These are phyloP conservation scores for Scorias spongiosa DNA, from an alignment of 2,329 filamentous ascomycete genomes.

Conservation along the genomic window DNA sequence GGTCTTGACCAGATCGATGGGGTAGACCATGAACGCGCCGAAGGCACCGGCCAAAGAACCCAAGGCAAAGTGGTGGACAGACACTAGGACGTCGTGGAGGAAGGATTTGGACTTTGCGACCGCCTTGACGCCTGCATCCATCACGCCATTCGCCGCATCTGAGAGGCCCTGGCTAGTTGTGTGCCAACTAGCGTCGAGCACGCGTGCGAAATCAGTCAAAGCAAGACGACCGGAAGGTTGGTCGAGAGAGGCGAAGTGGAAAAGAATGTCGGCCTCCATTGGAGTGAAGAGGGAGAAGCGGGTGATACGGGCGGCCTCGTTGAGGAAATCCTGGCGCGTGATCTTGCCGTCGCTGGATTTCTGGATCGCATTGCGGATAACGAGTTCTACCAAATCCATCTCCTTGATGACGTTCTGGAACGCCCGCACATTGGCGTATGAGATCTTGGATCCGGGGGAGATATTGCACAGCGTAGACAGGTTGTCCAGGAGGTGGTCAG, in stretches of 20 bases:
- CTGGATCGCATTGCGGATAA: conserved; percentile 70
- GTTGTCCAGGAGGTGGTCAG: conserved; percentile 84
- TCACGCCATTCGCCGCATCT: conserved; percentile 35
- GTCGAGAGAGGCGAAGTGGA: conserved; percentile 92
- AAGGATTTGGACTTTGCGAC: conserved; percentile 42
- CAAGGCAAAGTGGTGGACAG: conserved; percentile 76
- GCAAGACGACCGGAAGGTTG: conserved; percentile 74
- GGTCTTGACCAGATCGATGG: conserved; percentile 96
- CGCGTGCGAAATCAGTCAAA: conserved; percentile 77
- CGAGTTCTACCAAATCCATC: conserved; percentile 93
- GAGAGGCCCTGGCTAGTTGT: conserved; percentile 31
- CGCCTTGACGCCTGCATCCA: conserved; percentile 34
- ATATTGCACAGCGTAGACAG: conserved; percentile 91
- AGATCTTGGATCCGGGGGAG: conserved; percentile 78
- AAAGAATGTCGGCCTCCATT: conserved; percentile 96
- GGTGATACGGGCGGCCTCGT: conserved; percentile 80
- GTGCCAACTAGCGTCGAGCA: conserved; percentile 86
- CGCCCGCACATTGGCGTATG: conserved; percentile 90
- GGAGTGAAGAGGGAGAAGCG: conserved; percentile 94
- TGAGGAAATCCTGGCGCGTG: conserved; percentile 82
- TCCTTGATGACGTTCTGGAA: conserved; percentile 97
- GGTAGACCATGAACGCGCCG: conserved; percentile 98
- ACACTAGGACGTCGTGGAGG: conserved; percentile 53
- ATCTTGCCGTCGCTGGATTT: conserved; percentile 86
- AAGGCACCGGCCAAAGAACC: conserved; percentile 89